phyloP scores from a whole-genome alignment of 2,329 filamentous ascomycete genomes.

The Microcera coccophila region DNA sequence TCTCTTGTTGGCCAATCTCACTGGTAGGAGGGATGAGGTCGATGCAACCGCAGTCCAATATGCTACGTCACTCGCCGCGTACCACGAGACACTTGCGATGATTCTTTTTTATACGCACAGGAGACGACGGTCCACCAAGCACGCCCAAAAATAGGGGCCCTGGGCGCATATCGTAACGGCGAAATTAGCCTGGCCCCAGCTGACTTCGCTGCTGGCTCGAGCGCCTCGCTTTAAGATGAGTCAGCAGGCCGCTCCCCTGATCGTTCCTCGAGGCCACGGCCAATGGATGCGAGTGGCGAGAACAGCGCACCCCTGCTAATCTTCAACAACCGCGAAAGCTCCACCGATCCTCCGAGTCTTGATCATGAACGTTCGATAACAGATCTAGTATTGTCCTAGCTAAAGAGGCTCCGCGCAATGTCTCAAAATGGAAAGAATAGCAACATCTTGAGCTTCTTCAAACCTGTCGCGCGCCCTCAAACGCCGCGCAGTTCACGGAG shows the following conservation, averaged over 20 bases:
- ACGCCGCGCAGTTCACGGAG: slow-evolving; percentile 11
- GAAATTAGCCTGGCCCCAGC: slow-evolving; percentile 9
- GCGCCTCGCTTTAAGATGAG: slow-evolving; percentile 9
- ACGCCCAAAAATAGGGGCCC: too few species aligned
- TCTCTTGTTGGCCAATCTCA: not conserved
- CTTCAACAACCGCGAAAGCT: not conserved
- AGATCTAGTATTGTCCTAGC: not conserved
- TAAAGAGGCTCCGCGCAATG: slow-evolving; percentile 12
- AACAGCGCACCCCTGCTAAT: not conserved
- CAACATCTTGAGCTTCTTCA: slow-evolving; percentile 40
- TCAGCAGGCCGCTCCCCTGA: not conserved
- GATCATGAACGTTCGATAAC: slow-evolving; percentile 1
- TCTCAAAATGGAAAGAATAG: slow-evolving; percentile 27
- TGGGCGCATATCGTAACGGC: slow-evolving; percentile 4
- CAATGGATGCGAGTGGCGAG: not conserved
- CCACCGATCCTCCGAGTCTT: not conserved
- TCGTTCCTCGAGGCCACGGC: not conserved
- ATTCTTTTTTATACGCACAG: not conserved
- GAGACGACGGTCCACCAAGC: not conserved
- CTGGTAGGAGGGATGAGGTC: not conserved
- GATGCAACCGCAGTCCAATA: slow-evolving; percentile 9
- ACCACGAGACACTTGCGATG: not conserved
- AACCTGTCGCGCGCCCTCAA: slow-evolving; percentile 23
- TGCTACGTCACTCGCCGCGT: slow-evolving; percentile 16
- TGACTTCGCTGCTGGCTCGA: slow-evolving; percentile 2